Conservation (phyloP, 163 green algal species). For the Chlorella variabilis region DNA sequence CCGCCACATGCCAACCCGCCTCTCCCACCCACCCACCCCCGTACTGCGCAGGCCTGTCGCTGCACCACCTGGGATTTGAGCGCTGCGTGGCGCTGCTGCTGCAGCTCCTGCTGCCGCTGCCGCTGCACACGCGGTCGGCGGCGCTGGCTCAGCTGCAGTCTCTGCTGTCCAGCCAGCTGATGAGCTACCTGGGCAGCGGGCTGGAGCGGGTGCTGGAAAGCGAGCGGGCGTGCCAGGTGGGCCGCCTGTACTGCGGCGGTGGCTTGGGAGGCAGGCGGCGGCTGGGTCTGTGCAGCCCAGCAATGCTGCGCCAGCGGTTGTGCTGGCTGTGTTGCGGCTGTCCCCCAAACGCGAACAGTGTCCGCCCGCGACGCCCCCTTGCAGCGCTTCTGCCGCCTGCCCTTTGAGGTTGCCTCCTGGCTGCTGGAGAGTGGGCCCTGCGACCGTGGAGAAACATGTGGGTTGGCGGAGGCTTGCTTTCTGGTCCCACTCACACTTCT, state of each 20-base stretch:
- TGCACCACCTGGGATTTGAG: constrained; percentile 16
- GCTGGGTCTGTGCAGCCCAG: background rate
- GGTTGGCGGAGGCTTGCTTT: background rate
- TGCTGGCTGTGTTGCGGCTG: no score
- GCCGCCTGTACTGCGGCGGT: background rate
- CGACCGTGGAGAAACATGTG: constrained; percentile 26
- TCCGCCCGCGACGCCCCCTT: background rate
- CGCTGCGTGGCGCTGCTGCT: constrained; percentile 25
- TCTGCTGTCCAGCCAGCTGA: constrained; percentile 18
- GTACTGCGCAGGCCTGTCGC: background rate
- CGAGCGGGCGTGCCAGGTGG: constrained; percentile 26
- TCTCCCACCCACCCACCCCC: background rate
- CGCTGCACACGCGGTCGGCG: background rate
- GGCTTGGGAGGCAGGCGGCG: no score
- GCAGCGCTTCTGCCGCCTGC: constrained; percentile 30
- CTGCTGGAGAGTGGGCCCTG: constrained; percentile 29
- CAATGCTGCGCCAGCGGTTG: no score
- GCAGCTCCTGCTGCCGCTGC: constrained; percentile 27
- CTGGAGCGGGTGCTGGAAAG: constrained; percentile 38
- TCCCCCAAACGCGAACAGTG: no score
- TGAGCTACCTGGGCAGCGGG: constrained; percentile 14
- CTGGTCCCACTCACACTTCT: no score
- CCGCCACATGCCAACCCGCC: no score
- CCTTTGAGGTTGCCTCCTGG: constrained; percentile 10
- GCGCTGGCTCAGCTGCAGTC: constrained; percentile 26